Base-by-base conservation (phyloP, 371 early-diverging fungal species). In the Mucor sp. region DNA sequence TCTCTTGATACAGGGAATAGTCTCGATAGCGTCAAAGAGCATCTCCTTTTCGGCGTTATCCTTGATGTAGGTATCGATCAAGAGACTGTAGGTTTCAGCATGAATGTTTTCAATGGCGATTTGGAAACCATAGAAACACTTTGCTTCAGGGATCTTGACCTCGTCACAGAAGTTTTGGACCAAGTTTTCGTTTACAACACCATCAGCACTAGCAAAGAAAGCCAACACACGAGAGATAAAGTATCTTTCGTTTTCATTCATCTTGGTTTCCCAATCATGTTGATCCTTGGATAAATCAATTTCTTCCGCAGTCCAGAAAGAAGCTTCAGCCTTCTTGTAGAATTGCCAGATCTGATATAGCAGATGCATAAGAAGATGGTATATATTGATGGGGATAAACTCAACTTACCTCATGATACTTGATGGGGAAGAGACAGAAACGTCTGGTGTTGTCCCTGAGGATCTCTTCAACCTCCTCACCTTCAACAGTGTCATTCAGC, bases 91-190 rank as follows among this genome's bases (percentile, higher is more conserved):
- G 90, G 98, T 99, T 82, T 99, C 99, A 27, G 94, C 89, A 85
- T 99, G 99, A 68, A 99, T 95, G 85, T 99, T 99, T 82, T 99
- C 99, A 69, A 99, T 99, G 95, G 98, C 98, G 75, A 99, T 97
- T 83, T 99, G 99, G 89, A 99, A 99, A 23, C 98, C 99, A 77
- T 99, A 99, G 81, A 99, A 99, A 80, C 94, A 96, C 63, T 97
- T 87, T 14, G 99, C 99, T 82, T 99, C 99, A 55, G 97, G 91
- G 62, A 99, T 92, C 82, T 97, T 97, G 21, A 99, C 98, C 74
- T 99, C 99, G 48, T 89, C 90, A 65, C 94, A 91, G 81, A 99
- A 99, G 56, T 98, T 91, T 76, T 94, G 93, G 28, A 98, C 92
- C 43, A 99, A 81, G 80, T 99, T 99, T 82, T 99, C 99, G 79